Conservation (phyloP, 208 protist species). For the Acanthamoeba lugdunensis region DNA sequence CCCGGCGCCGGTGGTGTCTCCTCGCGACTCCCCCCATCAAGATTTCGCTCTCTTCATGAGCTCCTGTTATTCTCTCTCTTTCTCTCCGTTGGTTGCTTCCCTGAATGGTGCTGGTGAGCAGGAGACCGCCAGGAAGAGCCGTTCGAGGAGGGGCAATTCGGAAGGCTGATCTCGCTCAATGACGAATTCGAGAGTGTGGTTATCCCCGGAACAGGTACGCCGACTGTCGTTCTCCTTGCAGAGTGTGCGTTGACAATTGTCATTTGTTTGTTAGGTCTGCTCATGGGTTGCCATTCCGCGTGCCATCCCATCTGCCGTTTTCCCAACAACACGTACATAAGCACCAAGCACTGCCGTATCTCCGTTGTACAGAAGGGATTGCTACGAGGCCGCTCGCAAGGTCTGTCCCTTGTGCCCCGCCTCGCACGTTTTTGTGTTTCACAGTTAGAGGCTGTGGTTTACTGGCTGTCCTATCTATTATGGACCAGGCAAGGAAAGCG, state of each 20-base stretch:
- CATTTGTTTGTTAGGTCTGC: neutral
- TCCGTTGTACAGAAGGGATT: neutral
- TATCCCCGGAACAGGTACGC: neutral
- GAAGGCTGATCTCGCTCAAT: neutral
- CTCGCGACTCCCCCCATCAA: neutral
- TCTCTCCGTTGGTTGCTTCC: neutral
- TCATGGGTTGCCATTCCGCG: neutral
- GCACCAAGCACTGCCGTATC: neutral
- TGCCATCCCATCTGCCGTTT: slow-evolving; percentile 15
- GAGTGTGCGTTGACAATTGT: neutral
- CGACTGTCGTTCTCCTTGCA: neutral
- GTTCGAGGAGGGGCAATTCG: neutral
- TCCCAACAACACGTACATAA: neutral
- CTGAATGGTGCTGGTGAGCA: neutral
- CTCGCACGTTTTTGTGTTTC: no score
- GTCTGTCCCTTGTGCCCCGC: no score
- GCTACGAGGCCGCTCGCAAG: no score
- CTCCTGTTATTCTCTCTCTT: neutral
- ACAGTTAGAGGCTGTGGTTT: no score
- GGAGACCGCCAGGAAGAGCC: neutral
- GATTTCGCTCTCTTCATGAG: neutral
- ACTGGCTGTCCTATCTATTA: no score
- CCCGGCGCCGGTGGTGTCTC: no score
- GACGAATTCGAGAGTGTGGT: neutral
- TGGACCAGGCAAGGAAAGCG: no score